Base-by-base conservation (phyloP, 305 asterid species). In the Plantago lanceolata region DNA sequence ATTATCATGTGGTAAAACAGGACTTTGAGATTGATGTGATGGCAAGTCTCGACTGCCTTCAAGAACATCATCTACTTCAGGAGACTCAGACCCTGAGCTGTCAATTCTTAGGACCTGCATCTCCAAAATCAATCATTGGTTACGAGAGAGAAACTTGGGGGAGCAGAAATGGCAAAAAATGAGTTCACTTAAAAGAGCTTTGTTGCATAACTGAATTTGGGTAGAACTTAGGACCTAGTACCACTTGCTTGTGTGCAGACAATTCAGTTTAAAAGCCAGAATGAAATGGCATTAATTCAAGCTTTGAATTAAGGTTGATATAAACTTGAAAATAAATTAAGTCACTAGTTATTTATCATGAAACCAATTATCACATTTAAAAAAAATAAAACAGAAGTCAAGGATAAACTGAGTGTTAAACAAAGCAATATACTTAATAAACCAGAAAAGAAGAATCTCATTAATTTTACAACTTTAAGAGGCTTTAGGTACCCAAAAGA, bases 21-120 rank as follows among this genome's bases (percentile, higher is more conserved):
- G 57, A 70, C 67, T 70, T 55, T 71, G 79, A 69, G 62, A 78
- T 57, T 71, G 78, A 66, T 71, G 59, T 58, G 80, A 70, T 50
- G 80, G 29, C 54, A 75, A 65, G 61, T 54, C 77, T 70, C 64
- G 70, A 66, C 48, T 61, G 40, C 73, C 55, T 72, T 78, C 76
- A 72, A 59, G 55, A 72, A 21, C 63, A 70, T 47, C 73, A 28
- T 73, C 82, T 48, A 57, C 76, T 66, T 70, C 78, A 69, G 80
- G 77, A 75, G 84, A 72, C 67, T 63, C 69, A 15, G 78, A 73
- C 64, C 70, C 80, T 61, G 90, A 71, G 73, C 70, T 79, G 33
- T 72, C 75, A 60, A 72, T 70, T 77, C 73, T 77, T 55, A 87
- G 73, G 73, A 64, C 76, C 96, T 88, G 95, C 82, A 81, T 68